Percentiles rank a stretch among this genome's conserved stretches.
phyloP scores from a whole-genome alignment of 148 eudicot genomes.

The Dysphania ambrosioides region DNA sequence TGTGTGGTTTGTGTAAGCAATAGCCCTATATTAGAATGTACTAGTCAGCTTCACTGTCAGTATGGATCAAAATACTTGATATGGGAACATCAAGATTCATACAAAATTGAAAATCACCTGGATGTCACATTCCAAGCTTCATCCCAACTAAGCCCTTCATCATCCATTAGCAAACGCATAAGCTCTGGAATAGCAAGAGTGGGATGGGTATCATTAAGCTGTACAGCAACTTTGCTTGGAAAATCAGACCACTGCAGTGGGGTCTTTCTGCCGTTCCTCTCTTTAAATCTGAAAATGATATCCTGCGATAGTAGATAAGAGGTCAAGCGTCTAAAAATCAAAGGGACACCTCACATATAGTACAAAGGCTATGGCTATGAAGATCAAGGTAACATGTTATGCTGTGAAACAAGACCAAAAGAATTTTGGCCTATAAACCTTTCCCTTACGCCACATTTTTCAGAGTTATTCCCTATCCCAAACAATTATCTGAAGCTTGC shows the following conservation, averaged over 20 bases:
- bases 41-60: slow-evolving; percentile 17
- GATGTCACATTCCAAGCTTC: slow-evolving; percentile 93
- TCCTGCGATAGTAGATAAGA: slow-evolving; percentile 48
- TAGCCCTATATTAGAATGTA: slow-evolving; percentile 90
- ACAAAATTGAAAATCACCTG: slow-evolving; percentile 35
- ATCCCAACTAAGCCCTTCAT: slow-evolving; percentile 98
- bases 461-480: neutral
- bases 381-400: neutral
- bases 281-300: slow-evolving; percentile 85
- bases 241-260: slow-evolving; percentile 73
- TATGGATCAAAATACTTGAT: neutral
- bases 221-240: slow-evolving; percentile 91
- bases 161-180: slow-evolving; percentile 92
- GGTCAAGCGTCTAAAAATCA: slow-evolving; percentile 3
- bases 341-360: neutral
- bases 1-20: slow-evolving; percentile 97
- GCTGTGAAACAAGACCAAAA: neutral
- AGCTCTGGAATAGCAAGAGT: slow-evolving; percentile 95
- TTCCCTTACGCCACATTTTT: neutral
- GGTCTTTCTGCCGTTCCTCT: slow-evolving; percentile 55
- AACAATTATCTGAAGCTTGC: neutral
- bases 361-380: neutral
- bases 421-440: neutral
- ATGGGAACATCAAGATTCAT: slow-evolving; percentile 4
- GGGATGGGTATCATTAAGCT: slow-evolving; percentile 98